Evolutionary conservation across 2,329 filamentous ascomycete genomes (phyloP).

Genomic region (Phaeosphaeriaceae sp.): DNA sequence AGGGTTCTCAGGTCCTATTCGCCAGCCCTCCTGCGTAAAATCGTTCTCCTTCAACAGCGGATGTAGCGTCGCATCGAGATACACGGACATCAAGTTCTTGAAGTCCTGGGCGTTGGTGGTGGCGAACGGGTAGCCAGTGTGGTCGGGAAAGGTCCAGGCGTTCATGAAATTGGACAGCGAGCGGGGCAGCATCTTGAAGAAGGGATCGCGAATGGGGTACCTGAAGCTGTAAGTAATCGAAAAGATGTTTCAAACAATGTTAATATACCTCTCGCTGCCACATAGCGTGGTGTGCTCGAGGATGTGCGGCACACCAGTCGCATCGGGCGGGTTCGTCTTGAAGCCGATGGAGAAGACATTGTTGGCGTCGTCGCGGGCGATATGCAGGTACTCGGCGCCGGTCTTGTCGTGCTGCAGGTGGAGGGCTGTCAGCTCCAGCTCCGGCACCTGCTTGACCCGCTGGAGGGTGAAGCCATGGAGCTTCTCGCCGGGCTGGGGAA

Average conservation of each 20-base stretch:
- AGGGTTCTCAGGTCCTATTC: slow-evolving; percentile 90
- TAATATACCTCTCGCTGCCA: slow-evolving; percentile 81
- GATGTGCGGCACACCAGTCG: slow-evolving; percentile 95
- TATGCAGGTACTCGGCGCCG: slow-evolving; percentile 92
- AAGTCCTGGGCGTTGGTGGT: slow-evolving; percentile 97
- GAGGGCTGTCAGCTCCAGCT: slow-evolving; percentile 89
- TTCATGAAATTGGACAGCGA: slow-evolving; percentile 99
- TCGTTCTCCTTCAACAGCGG: slow-evolving; percentile 89
- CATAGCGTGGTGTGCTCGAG: slow-evolving; percentile 97
- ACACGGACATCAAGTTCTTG: slow-evolving; percentile 94
- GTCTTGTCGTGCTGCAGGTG: slow-evolving; percentile 94
- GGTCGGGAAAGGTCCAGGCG: slow-evolving; percentile 93
- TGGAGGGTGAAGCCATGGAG: slow-evolving; percentile 93
- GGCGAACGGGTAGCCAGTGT: slow-evolving; percentile 97
- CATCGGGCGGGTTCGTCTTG: slow-evolving; percentile 97
- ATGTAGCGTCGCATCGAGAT: slow-evolving; percentile 91
- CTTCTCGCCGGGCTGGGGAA: slow-evolving; percentile 81
- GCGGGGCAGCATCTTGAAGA: slow-evolving; percentile 99
- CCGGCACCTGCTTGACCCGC: slow-evolving; percentile 88
- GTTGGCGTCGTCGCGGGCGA: slow-evolving; percentile 93
- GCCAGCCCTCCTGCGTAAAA: slow-evolving; percentile 96
- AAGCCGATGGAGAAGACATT: slow-evolving; percentile 99
- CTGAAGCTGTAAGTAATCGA: slow-evolving; percentile 53
- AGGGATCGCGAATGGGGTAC: slow-evolving; percentile 96
- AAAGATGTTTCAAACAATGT: background rate